Evolutionary conservation across 2,329 filamentous ascomycete genomes (phyloP).

Genomic region (Chaetomium olivaceum): DNA sequence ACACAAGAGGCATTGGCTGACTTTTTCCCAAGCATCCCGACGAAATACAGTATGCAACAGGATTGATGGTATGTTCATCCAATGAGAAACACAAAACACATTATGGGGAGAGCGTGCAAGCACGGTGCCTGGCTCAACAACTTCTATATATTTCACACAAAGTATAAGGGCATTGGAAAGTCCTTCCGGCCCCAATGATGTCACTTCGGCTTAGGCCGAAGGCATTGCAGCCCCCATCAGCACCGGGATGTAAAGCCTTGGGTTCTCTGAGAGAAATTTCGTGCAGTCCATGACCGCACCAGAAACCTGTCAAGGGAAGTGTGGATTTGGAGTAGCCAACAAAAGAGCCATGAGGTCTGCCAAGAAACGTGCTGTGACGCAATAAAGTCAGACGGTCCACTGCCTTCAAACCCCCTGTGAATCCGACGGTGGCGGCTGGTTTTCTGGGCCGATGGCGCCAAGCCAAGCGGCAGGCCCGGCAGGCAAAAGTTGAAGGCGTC

Average conservation of each 20-base stretch:
- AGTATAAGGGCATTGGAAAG: neutral
- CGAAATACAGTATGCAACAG: neutral
- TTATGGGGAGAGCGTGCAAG: neutral
- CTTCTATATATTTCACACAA: neutral
- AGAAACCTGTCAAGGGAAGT: neutral
- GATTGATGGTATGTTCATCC: slow-evolving; percentile 2
- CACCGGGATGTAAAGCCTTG: neutral
- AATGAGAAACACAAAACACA: neutral
- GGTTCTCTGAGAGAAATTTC: neutral
- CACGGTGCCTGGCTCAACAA: neutral
- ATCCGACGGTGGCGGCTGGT: slow-evolving; percentile 4
- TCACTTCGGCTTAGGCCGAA: neutral
- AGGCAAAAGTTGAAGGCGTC: slow-evolving; percentile 1
- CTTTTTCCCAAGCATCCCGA: slow-evolving; percentile 29
- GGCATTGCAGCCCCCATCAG: neutral
- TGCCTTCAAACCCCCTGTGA: neutral
- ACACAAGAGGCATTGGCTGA: slow-evolving; percentile 5
- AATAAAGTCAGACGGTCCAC: neutral
- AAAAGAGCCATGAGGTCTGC: slow-evolving; percentile 12
- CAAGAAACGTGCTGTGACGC: slow-evolving; percentile 20
- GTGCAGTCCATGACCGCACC: neutral
- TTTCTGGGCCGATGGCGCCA: slow-evolving; percentile 3
- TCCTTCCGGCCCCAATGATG: slow-evolving; percentile 7
- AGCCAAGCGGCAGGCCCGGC: neutral
- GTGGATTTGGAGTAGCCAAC: neutral